Percentiles rank a stretch among this genome's conserved stretches.
Conservation (phyloP, 768 basidiomycete species). For the Cystofilobasidium capitatum region DNA sequence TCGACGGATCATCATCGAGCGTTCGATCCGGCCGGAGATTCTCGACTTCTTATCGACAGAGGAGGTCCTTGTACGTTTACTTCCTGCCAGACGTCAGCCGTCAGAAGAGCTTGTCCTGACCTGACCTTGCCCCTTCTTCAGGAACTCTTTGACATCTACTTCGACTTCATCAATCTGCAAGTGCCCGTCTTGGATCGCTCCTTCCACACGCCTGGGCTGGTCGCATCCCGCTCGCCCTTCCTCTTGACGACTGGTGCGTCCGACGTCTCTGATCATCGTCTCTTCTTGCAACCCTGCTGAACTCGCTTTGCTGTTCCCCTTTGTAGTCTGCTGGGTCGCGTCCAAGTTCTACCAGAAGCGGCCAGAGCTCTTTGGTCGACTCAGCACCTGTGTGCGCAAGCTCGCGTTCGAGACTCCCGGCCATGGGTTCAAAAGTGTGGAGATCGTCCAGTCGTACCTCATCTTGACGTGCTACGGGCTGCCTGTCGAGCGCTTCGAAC, state of each 20-base stretch:
- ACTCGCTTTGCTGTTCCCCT: no score
- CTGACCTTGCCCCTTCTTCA: neutral
- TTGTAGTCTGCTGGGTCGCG: conserved; percentile 5
- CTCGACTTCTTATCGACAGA: conserved; percentile 75
- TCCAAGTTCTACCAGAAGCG: conserved; percentile 61
- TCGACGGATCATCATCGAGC: conserved; percentile 71
- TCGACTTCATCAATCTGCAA: conserved; percentile 59
- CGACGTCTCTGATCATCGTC: neutral
- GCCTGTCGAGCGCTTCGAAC: conserved; percentile 91
- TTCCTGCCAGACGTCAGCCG: neutral
- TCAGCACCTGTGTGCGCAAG: conserved; percentile 61
- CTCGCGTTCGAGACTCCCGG: conserved; percentile 57
- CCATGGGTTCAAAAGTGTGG: conserved; percentile 52
- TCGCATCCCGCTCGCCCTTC: conserved; percentile 90
- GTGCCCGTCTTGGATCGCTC: conserved; percentile 70
- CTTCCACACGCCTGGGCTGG: conserved; percentile 87
- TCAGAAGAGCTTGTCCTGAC: neutral
- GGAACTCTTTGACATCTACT: conserved; percentile 28
- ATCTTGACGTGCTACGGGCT: conserved; percentile 72
- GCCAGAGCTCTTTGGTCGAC: conserved; percentile 66
- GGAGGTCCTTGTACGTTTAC: conserved; percentile 57
- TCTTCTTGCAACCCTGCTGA: neutral
- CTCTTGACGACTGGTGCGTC: conserved; percentile 78
- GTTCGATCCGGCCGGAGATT: conserved; percentile 79
- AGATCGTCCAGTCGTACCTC: conserved; percentile 91